Percentiles rank a stretch among this genome's conserved stretches.
These are phyloP conservation scores for Blepharisma stoltei DNA, from an alignment of 73 alveolate species.

Conservation along the genomic window DNA sequence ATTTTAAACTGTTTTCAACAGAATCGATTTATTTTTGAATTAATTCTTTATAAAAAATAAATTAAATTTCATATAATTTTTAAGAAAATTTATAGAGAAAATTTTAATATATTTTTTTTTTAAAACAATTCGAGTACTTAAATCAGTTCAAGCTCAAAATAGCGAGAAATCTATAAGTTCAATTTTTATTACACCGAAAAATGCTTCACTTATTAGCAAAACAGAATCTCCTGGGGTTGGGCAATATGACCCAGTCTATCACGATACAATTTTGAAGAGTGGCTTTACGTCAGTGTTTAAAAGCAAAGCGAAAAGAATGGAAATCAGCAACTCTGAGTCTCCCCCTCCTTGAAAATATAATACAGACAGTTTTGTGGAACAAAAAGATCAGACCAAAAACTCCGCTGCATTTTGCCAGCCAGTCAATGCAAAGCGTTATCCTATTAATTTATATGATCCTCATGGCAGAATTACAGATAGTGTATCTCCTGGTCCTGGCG, in stretches of 20 bases:
- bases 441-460: slow-evolving; percentile 25
- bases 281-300: slow-evolving; percentile 5
- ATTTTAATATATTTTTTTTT: too few relatives aligned
- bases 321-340: slow-evolving; percentile 1
- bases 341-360: slow-evolving; percentile 24
- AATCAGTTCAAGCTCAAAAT: neutral
- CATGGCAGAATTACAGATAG: neutral
- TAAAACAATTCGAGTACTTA: too few relatives aligned
- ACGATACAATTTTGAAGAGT: neutral
- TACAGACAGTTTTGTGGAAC: neutral
- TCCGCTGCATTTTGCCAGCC: slow-evolving; percentile 27
- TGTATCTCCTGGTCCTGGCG: slow-evolving; percentile 34
- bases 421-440: slow-evolving; percentile 21
- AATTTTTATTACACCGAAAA: too few relatives aligned
- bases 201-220: too few relatives aligned
- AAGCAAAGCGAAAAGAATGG: slow-evolving; percentile 19
- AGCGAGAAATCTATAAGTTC: too few relatives aligned
- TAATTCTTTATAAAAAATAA: too few relatives aligned
- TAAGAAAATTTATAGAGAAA: too few relatives aligned
- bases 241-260: slow-evolving; percentile 26
- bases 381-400: neutral
- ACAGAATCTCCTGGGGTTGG: slow-evolving; percentile 30
- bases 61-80: too few relatives aligned
- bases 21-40: too few relatives aligned
- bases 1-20: too few relatives aligned